Evolutionary conservation across 306 rosid species (phyloP).

Genomic region (Sphenostylis stenocarpa): DNA sequence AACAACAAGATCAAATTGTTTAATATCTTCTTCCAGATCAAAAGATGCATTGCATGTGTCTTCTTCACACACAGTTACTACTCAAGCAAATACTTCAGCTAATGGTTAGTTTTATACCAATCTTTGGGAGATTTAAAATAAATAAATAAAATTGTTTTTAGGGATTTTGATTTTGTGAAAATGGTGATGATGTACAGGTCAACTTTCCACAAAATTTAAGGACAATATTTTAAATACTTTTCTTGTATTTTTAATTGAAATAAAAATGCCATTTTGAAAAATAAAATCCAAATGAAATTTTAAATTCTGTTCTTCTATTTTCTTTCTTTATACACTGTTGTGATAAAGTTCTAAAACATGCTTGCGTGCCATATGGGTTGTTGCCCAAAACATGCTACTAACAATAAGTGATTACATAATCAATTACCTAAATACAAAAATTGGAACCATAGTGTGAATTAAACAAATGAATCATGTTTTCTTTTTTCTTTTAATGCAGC

Average conservation of each 20-base stretch:
- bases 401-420: constrained; percentile 24
- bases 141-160: too few species aligned
- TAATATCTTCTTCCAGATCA: not conserved
- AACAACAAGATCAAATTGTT: too few species aligned
- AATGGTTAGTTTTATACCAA: too few species aligned
- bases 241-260: not conserved
- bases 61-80: not conserved
- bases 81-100: not conserved
- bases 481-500: not conserved
- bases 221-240: not conserved
- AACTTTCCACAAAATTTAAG: not conserved
- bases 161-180: too few species aligned
- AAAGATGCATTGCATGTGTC: constrained; percentile 2
- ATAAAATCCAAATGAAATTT: too few species aligned
- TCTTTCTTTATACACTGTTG: not conserved
- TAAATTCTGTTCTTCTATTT: not conserved
- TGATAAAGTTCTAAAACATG: constrained; percentile 27
- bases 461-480: constrained; percentile 18
- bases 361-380: constrained; percentile 36
- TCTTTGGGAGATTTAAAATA: too few species aligned
- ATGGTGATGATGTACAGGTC: not conserved
- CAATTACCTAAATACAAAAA: constrained; percentile 22
- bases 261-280: not conserved
- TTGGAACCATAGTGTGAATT: not conserved
- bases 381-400: constrained; percentile 16